Evolutionary conservation across 1,284 basidiomycete species (phyloP).

Genomic region (Phenoliferia sp.): DNA sequence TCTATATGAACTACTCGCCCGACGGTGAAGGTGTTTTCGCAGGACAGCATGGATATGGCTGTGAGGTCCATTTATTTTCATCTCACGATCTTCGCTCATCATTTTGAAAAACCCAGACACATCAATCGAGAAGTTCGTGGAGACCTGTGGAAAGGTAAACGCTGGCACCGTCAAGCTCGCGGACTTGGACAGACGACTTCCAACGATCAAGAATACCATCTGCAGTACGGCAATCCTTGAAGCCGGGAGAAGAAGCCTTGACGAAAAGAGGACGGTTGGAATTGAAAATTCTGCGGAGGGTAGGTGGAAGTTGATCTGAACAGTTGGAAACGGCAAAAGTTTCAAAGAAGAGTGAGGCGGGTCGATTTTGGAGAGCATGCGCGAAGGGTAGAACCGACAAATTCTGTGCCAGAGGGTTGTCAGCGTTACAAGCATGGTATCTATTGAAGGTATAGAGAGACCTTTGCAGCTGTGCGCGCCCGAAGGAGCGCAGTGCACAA

Average conservation of each 20-base stretch:
- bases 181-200: conserved; percentile 75
- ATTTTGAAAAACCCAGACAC: conserved; percentile 40
- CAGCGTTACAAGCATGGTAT: too few species aligned
- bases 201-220: conserved; percentile 82
- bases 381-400: too few species aligned
- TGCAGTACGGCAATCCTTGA: conserved; percentile 87
- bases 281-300: conserved; percentile 55
- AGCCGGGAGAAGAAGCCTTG: conserved; percentile 80
- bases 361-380: too few species aligned
- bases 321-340: too few species aligned
- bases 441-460: too few species aligned
- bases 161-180: conserved; percentile 56
- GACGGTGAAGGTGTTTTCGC: conserved; percentile 87
- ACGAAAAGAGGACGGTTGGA: conserved; percentile 73
- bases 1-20: conserved; percentile 93
- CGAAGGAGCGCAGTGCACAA: too few species aligned
- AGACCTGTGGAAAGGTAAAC: conserved; percentile 53
- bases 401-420: too few species aligned
- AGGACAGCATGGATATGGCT: conserved; percentile 82
- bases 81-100: not conserved
- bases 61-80: not conserved
- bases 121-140: conserved; percentile 87
- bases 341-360: too few species aligned
- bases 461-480: too few species aligned
- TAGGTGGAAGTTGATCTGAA: not conserved